Base-by-base conservation (phyloP, 352 stramenopile species). In the Thraustochytrium striatum region DNA sequence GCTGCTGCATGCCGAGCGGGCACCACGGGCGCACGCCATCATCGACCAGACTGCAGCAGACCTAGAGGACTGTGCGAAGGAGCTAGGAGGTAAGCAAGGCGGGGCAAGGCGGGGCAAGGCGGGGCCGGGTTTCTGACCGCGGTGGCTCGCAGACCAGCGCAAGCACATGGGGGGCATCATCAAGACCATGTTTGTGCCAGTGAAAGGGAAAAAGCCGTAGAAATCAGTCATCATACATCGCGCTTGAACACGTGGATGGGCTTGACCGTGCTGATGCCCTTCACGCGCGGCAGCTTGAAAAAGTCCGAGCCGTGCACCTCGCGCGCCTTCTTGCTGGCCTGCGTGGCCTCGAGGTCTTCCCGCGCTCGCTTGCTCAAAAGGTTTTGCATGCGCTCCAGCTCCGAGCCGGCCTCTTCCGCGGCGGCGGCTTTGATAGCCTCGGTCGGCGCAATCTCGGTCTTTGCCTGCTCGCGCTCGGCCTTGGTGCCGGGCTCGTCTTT, bases 401-500 rank as follows among this genome's bases (percentile, higher is more conserved):
- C 50, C 21, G 65, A 84, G 93, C 93, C 21, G 72, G 87, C 72
- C 86, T 86, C n/a, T 92, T 85, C 82, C 92, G 93, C 69, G 85
- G 83, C 65, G 87, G 87, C 50, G 92, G 88, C 68, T 92, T 94
- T 62, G 91, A 88, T 35, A 92, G 88, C 81, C 89, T 93, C 33
- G 89, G 89, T 61, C 28, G 11, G 11, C 52, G 25, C 52, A n/a
- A n/a, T n/a, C n/a, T n/a, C n/a, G n/a, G n/a, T n/a, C 47, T 73
- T 32, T 69, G 9, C 39, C 13, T 25, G 8, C 11, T 32, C 62
- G 68, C 92, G 87, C 83, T 94, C 93, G 83, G 91, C 93, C 81
- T 91, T 90, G 73, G 86, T 87, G 72, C 92, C 89, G 7, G 89
- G 92, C 84, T 93, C 88, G 81, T 92, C 92, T 85, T 94, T 93